Conservation (phyloP, 768 basidiomycete genomes). For the Leccinum aurantiacum region DNA sequence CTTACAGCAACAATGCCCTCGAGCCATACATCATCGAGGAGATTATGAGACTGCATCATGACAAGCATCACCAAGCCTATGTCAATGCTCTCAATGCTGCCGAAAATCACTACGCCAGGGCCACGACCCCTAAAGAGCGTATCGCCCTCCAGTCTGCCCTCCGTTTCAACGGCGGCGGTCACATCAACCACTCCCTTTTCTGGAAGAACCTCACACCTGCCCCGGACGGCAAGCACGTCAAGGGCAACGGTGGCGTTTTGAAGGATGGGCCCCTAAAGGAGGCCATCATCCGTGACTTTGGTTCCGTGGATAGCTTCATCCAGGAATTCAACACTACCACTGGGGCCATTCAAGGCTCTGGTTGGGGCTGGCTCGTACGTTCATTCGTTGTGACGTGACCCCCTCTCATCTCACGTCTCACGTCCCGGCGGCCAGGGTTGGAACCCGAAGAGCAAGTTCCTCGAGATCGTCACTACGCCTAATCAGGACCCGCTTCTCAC, state of each 20-base stretch:
- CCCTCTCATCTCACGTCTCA: not conserved
- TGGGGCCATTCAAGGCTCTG: constrained; percentile 86
- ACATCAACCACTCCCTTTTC: constrained; percentile 95
- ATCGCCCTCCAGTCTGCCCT: constrained; percentile 29
- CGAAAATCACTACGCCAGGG: constrained; percentile 71
- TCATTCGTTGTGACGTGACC: not conserved
- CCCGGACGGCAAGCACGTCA: constrained; percentile 42
- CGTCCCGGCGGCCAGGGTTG: constrained; percentile 50
- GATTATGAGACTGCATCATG: constrained; percentile 95
- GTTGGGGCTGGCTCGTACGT: constrained; percentile 96
- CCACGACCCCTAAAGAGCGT: constrained; percentile 58
- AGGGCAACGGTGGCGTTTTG: constrained; percentile 63
- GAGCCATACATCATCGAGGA: constrained; percentile 88
- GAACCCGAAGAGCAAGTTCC: constrained; percentile 63
- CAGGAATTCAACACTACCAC: constrained; percentile 85
- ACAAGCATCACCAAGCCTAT: constrained; percentile 95
- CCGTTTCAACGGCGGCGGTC: constrained; percentile 38
- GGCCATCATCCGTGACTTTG: constrained; percentile 66
- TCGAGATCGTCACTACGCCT: constrained; percentile 87
- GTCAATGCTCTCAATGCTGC: constrained; percentile 72
- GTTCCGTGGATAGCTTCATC: constrained; percentile 68
- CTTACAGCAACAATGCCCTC: constrained; percentile 85
- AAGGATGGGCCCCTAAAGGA: constrained; percentile 67
- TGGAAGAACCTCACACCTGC: constrained; percentile 91
- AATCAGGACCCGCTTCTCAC: constrained; percentile 92